Percentiles rank a stretch among this genome's conserved stretches.
These are phyloP conservation scores for Cyclotella sp. DNA, from an alignment of 108 stramenopile genomes.

Conservation along the genomic window DNA sequence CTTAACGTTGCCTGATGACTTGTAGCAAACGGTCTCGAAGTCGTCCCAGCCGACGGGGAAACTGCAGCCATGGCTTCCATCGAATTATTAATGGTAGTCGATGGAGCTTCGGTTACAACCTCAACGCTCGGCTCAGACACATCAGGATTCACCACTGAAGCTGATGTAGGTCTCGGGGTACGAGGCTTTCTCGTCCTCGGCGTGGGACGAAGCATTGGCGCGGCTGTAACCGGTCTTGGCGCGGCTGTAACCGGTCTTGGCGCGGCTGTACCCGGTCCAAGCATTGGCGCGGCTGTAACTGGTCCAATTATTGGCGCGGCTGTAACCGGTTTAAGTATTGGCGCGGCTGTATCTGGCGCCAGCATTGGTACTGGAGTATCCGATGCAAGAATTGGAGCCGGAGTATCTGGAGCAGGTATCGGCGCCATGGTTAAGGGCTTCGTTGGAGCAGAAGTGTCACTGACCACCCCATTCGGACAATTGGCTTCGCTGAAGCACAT, in stretches of 20 bases:
- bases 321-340: background rate
- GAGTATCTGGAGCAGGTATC: background rate
- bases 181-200: conserved; percentile 1
- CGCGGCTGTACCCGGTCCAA: background rate
- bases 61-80: background rate
- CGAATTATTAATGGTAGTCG: background rate
- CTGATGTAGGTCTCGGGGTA: background rate
- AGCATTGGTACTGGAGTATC: background rate
- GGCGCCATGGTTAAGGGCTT: background rate
- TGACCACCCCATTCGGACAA: conserved; percentile 8
- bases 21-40: background rate
- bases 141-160: background rate
- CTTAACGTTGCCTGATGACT: background rate
- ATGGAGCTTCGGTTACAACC: too few relatives aligned
- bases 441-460: background rate
- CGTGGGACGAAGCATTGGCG: background rate
- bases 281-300: background rate
- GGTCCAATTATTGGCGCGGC: too few relatives aligned
- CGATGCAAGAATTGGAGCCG: background rate
- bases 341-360: background rate
- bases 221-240: background rate
- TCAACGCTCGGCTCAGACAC: background rate
- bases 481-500: conserved; percentile 10
- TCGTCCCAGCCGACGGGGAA: background rate
- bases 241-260: background rate